Base-by-base conservation (phyloP, 306 rosid species). In the Pyrus bretschneideri region DNA sequence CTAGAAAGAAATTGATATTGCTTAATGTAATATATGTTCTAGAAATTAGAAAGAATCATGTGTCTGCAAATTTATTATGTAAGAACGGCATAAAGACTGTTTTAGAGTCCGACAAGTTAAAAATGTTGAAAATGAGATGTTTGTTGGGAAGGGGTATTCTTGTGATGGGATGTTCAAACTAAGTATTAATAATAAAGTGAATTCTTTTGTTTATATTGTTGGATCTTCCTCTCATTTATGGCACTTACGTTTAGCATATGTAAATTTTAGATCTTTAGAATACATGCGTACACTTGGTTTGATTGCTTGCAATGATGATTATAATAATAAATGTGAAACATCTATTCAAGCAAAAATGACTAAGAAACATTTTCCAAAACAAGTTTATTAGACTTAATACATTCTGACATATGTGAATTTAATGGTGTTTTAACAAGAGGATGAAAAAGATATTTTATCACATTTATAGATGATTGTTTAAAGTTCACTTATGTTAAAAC, bases 301-400 rank as follows among this genome's bases (percentile, higher is more conserved):
- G 3, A 57, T 60, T 51, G 1, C 15, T 21, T 52, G 5, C 19
- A 73, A 61, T 22, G 25, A 21, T 35, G 18, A n/a, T 58, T 9
- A 58, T 10, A 22, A 33, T 73, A 49, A 44, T 44, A 44, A 44
- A 44, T 44, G 49, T 44, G 49, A 44, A 44, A 44, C 14, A 44
- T 44, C 4, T 14, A 45, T 72, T 12, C 60, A 67, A 54, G 58
- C 69, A 6, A 52, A 72, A 55, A 49, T 52, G 25, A 79, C 60
- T 17, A 71, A 64, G 73, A 79, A 72, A 79, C 25, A 31, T 11
- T 64, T 72, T 55, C 31, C 44, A n/a, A 58, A 14, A n/a, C 55
- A 15, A 15, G 61, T 42, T 23, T 69, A 21, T 59, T 61, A 33
- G 38, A 33, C 38, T 33, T 33, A 33, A 33, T 33, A 52, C 59